Evolutionary conservation across 208 protist species (phyloP).

Genomic region (Naegleria fowleri): DNA sequence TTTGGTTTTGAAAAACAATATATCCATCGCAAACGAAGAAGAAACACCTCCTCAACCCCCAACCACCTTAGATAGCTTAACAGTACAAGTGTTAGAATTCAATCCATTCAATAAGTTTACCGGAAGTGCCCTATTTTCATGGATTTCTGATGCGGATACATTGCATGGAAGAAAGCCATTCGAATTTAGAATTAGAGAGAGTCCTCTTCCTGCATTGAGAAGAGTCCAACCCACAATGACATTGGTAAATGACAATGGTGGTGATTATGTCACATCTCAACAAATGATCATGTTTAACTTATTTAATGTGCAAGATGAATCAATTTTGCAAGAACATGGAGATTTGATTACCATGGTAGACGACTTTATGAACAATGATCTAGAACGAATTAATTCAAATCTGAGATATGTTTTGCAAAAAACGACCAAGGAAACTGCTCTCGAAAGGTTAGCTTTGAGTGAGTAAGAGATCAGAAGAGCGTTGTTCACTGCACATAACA

Average conservation of each 20-base stretch:
- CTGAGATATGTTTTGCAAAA: not conserved
- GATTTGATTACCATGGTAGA: not conserved
- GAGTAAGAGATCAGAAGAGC: too few species aligned
- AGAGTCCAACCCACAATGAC: not conserved
- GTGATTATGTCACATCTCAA: not conserved
- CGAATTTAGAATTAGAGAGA: not conserved
- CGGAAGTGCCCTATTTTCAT: not conserved
- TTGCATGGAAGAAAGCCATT: not conserved
- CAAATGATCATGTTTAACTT: not conserved
- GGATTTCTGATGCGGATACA: not conserved
- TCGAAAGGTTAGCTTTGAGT: not conserved
- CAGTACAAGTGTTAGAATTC: not conserved
- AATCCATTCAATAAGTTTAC: constrained; percentile 11
- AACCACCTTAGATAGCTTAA: not conserved
- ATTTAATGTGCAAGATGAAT: not conserved
- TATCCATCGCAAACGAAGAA: not conserved
- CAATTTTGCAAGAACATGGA: not conserved
- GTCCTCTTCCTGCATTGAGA: not conserved
- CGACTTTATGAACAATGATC: not conserved
- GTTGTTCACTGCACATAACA: too few species aligned
- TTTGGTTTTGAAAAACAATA: not conserved
- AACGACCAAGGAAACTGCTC: not conserved
- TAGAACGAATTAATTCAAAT: not conserved
- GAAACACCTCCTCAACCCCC: too few species aligned
- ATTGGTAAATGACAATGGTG: not conserved